Conservation (phyloP, 1,284 basidiomycete species). For the Volvariella surrecta region DNA sequence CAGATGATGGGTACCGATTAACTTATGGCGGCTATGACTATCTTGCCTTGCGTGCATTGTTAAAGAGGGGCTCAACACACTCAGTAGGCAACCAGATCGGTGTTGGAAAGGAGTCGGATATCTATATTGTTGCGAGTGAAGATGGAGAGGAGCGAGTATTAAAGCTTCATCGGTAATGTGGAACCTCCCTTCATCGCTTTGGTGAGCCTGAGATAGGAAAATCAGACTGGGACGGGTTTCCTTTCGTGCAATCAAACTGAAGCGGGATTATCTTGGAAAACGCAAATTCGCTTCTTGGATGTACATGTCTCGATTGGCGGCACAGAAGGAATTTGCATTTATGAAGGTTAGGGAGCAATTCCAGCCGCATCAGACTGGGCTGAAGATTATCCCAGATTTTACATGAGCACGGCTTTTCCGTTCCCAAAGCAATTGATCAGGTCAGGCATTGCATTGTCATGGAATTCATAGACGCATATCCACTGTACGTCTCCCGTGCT, state of each 20-base stretch:
- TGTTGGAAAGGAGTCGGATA: conserved; percentile 97
- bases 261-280: conserved; percentile 95
- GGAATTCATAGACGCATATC: conserved; percentile 93
- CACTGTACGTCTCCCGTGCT: conserved; percentile 54
- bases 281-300: conserved; percentile 97
- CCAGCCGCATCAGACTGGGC: conserved; percentile 1
- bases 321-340: conserved; percentile 97
- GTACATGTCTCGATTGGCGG: conserved; percentile 97
- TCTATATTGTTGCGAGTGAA: conserved; percentile 86
- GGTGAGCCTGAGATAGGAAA: conserved; percentile 7
- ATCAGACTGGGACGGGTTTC: conserved; percentile 88
- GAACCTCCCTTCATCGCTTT: not conserved
- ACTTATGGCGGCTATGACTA: conserved; percentile 98
- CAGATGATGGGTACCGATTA: conserved; percentile 94
- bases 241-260: conserved; percentile 95
- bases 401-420: conserved; percentile 90
- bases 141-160: conserved; percentile 83
- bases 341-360: conserved; percentile 69
- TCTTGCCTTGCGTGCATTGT: conserved; percentile 88
- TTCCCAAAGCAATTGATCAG: conserved; percentile 92
- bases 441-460: conserved; percentile 93
- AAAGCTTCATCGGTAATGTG: conserved; percentile 78
- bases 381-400: conserved; percentile 52
- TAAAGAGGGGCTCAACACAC: conserved; percentile 78
- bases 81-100: conserved; percentile 97